phyloP scores from a whole-genome alignment of 176 grass and related monocot genomes.

The Sorghum bicolor region DNA sequence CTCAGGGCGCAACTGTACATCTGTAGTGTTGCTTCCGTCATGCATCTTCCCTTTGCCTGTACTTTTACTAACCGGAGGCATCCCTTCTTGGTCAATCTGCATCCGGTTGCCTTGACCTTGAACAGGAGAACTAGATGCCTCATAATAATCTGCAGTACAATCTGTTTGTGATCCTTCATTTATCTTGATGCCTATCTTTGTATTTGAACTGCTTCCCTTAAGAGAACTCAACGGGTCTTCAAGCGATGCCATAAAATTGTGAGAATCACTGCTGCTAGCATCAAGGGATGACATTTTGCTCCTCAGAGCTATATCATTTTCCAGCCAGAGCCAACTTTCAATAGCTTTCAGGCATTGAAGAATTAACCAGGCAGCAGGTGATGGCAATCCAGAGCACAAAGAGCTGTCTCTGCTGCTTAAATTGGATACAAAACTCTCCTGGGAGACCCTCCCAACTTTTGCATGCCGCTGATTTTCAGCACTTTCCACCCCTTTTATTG shows the following conservation, averaged over 20 bases:
- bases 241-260: conserved; percentile 40
- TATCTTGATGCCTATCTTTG: conserved; percentile 33
- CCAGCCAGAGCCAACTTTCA: conserved; percentile 88
- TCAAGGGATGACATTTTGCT: conserved; percentile 47
- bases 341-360: conserved; percentile 82
- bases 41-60: conserved; percentile 41
- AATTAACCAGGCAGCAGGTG: conserved; percentile 64
- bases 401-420: conserved; percentile 32
- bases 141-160: conserved; percentile 15
- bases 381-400: conserved; percentile 29
- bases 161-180: conserved; percentile 23
- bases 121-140: conserved; percentile 22
- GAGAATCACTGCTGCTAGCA: conserved; percentile 32
- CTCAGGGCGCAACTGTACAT: conserved; percentile 32
- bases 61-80: conserved; percentile 14
- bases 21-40: conserved; percentile 28
- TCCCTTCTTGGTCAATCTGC: conserved; percentile 36
- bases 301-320: conserved; percentile 41
- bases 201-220: conserved; percentile 29
- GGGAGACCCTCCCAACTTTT: conserved; percentile 88
- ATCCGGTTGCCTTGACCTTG: conserved; percentile 10
- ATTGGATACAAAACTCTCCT: conserved; percentile 42
- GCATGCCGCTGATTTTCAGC: conserved; percentile 70
- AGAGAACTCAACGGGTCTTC: conserved; percentile 50
- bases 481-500: conserved; percentile 48